Percentiles rank a stretch among this genome's conserved stretches.
Conservation (phyloP, 768 basidiomycete species). For the Kwoniella bestiolae region DNA sequence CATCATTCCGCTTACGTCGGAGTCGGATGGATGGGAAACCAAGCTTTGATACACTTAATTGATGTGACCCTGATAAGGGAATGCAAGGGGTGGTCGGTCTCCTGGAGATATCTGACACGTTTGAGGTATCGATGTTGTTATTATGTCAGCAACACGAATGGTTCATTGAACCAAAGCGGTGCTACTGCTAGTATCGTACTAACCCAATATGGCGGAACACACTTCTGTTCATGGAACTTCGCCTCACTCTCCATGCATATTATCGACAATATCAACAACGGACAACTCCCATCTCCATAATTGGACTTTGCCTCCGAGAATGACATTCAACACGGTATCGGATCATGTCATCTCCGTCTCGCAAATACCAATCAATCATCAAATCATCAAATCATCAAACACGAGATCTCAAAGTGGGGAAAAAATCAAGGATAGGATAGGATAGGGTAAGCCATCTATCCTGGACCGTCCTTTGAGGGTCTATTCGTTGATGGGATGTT, state of each 20-base stretch:
- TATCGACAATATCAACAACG: background rate
- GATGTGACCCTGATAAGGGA: background rate
- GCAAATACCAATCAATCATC: background rate
- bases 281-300: too few species aligned
- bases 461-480: slow-evolving; percentile 10
- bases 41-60: background rate
- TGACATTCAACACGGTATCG: background rate
- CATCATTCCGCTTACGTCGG: background rate
- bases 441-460: slow-evolving; percentile 9
- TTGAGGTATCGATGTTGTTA: too few species aligned
- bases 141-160: background rate
- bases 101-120: background rate
- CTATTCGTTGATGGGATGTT: background rate
- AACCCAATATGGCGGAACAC: background rate
- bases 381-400: background rate
- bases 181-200: background rate
- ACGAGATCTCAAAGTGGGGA: background rate
- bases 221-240: background rate
- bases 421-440: too few species aligned
- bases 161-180: background rate
- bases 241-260: background rate
- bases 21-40: background rate
- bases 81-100: background rate
- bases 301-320: background rate
- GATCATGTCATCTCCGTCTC: background rate